Evolutionary conservation across 768 basidiomycete species (phyloP).

Genomic region (Agaricus sinodeliciosus): DNA sequence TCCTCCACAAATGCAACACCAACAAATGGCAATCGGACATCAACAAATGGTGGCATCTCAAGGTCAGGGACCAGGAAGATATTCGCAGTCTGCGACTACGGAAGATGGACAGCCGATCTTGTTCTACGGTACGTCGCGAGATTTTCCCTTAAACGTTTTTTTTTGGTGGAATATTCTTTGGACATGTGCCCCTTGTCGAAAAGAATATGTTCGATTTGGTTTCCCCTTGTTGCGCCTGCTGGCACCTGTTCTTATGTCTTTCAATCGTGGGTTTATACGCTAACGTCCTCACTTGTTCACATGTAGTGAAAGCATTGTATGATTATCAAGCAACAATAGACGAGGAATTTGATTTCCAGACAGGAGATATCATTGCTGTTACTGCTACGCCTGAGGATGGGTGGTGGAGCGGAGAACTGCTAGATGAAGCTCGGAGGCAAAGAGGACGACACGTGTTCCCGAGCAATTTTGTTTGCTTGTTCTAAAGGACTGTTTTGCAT

Average conservation of each 20-base stretch:
- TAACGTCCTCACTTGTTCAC: neutral
- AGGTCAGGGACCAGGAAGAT: neutral
- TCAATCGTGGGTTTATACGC: neutral
- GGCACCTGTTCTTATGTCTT: neutral
- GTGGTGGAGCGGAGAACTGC: conserved; percentile 91
- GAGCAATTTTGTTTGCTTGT: conserved; percentile 82
- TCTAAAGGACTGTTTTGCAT: conserved; percentile 30
- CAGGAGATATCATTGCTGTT: conserved; percentile 93
- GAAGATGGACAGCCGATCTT: conserved; percentile 78
- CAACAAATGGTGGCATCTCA: neutral
- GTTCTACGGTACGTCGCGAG: conserved; percentile 70
- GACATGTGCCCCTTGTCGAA: no score
- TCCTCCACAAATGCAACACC: conserved; percentile 1
- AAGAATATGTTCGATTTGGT: no score
- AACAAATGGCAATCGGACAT: neutral
- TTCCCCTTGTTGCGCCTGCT: no score
- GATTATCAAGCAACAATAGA: conserved; percentile 80
- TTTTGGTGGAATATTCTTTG: no score
- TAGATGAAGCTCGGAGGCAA: conserved; percentile 70
- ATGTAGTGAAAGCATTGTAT: conserved; percentile 80
- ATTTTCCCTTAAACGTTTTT: neutral
- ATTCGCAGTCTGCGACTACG: conserved; percentile 44
- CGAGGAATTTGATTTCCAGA: conserved; percentile 95
- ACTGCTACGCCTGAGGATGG: conserved; percentile 92
- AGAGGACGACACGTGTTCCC: conserved; percentile 77